Evolutionary conservation across 1,284 basidiomycete genomes (phyloP).

Genomic region (Phenoliferia sp.): DNA sequence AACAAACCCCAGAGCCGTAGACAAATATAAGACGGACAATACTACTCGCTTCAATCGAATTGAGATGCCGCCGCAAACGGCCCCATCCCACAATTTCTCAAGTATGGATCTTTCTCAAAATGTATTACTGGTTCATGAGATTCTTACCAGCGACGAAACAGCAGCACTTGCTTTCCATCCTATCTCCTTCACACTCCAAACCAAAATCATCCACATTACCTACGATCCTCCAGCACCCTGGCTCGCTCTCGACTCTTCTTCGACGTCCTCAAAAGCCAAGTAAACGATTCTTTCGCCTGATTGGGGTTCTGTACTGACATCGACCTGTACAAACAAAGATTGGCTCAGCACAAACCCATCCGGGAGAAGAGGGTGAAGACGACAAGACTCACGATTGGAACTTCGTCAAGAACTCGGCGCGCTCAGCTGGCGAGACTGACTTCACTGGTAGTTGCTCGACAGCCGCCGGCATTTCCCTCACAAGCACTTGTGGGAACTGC

Average conservation of each 20-base stretch:
- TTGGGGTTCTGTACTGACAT: constrained; percentile 61
- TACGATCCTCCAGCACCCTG: constrained; percentile 19
- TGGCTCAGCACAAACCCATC: constrained; percentile 1
- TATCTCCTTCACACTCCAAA: neutral
- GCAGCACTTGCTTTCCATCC: neutral
- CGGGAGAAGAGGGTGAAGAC: constrained; percentile 1
- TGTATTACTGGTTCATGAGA: too few species aligned
- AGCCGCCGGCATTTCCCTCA: constrained; percentile 66
- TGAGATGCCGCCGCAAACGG: too few species aligned
- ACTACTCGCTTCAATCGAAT: too few species aligned
- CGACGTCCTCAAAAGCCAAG: constrained; percentile 28
- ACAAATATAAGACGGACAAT: too few species aligned
- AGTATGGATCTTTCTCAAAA: too few species aligned
- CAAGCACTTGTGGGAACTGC: constrained; percentile 62
- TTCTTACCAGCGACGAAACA: too few species aligned
- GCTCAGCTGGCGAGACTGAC: constrained; percentile 62
- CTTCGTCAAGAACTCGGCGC: constrained; percentile 66
- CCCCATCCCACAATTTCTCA: too few species aligned
- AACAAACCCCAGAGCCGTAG: too few species aligned
- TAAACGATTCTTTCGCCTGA: constrained; percentile 70
- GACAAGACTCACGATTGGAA: constrained; percentile 58
- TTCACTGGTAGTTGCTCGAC: constrained; percentile 65
- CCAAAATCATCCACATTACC: neutral
- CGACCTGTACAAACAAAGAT: constrained; percentile 48
- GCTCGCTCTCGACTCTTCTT: constrained; percentile 22